Percentiles rank a stretch among this genome's conserved stretches.
These are phyloP conservation scores for Trichoderma brevicompactum DNA, from an alignment of 2,329 filamentous ascomycete genomes.

Conservation along the genomic window DNA sequence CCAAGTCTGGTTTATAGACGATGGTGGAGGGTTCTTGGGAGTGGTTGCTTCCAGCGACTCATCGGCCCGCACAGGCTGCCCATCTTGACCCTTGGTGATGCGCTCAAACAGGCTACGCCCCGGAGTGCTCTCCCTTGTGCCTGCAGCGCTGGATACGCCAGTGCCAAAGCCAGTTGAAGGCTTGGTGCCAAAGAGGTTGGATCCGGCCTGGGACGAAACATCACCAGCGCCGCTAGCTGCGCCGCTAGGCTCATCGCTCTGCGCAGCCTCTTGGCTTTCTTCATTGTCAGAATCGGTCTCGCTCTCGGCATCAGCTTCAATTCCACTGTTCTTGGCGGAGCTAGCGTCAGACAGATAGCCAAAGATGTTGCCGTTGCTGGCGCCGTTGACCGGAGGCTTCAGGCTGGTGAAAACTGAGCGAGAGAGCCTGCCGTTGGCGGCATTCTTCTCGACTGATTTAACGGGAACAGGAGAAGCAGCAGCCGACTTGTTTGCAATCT, in stretches of 20 bases:
- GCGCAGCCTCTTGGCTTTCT: conserved; percentile 49
- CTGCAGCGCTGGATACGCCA: conserved; percentile 45
- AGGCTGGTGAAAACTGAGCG: conserved; percentile 50
- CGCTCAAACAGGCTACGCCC: conserved; percentile 61
- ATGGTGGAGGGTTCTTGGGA: conserved; percentile 36
- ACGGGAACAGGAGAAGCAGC: conserved; percentile 41
- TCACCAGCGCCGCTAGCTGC: conserved; percentile 48
- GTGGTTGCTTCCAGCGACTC: conserved; percentile 34
- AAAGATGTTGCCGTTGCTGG: conserved; percentile 55
- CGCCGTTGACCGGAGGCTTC: conserved; percentile 39
- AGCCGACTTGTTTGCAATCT: conserved; percentile 57
- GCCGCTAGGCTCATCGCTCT: conserved; percentile 50
- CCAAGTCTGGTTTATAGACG: conserved; percentile 46
- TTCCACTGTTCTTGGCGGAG: conserved; percentile 58
- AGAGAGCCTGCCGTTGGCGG: conserved; percentile 45
- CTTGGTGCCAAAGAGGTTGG: conserved; percentile 39
- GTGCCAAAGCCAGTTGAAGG: conserved; percentile 36
- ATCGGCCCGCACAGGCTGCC: conserved; percentile 53
- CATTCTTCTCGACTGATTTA: conserved; percentile 35
- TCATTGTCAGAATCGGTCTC: conserved; percentile 43
- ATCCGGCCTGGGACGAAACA: conserved; percentile 43
- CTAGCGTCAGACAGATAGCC: conserved; percentile 62
- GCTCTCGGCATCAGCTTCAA: conserved; percentile 53
- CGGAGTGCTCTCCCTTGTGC: conserved; percentile 51
- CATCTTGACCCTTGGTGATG: conserved; percentile 55